Percentiles rank a stretch among this genome's conserved stretches.
Evolutionary conservation across 441 rosid genomes (phyloP).

Genomic region (Isatis lusitanica): DNA sequence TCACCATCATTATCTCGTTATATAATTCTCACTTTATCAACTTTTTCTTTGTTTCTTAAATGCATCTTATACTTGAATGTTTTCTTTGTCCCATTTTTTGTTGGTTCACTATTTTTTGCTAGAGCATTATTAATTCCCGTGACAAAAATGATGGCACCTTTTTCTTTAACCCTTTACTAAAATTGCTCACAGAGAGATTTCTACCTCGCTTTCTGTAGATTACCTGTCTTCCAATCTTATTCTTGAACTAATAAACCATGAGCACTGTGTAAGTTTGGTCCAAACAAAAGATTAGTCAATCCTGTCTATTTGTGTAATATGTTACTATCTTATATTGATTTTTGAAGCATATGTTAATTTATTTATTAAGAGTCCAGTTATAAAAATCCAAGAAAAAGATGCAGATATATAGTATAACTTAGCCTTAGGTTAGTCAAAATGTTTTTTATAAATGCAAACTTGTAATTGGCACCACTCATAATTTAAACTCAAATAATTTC

Average conservation of each 20-base stretch:
- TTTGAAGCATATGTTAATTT: not conserved
- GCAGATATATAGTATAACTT: not conserved
- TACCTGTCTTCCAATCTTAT: not conserved
- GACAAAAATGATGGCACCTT: conserved; percentile 14
- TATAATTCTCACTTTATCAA: conserved; percentile 11
- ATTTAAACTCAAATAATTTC: conserved; percentile 6
- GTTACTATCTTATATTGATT: not conserved
- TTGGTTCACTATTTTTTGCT: conserved; percentile 3
- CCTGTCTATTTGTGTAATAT: not conserved
- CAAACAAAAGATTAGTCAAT: not conserved
- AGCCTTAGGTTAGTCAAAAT: conserved; percentile 1
- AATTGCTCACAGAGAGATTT: not conserved
- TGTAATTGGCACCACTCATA: not conserved
- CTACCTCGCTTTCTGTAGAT: not conserved
- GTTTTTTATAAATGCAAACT: not conserved
- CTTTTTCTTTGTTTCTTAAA: not conserved
- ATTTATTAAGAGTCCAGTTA: not conserved
- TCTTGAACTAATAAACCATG: conserved; percentile 9
- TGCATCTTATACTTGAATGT: not conserved
- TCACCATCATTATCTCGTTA: conserved; percentile 39
- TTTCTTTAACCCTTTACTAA: not conserved
- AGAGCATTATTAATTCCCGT: conserved; percentile 13
- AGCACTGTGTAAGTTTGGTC: conserved; percentile 4
- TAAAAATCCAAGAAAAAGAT: not conserved
- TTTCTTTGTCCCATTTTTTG: too few relatives aligned